Conservation (phyloP, 495 filamentous ascomycete species). For the Glarea lozoyensis region DNA sequence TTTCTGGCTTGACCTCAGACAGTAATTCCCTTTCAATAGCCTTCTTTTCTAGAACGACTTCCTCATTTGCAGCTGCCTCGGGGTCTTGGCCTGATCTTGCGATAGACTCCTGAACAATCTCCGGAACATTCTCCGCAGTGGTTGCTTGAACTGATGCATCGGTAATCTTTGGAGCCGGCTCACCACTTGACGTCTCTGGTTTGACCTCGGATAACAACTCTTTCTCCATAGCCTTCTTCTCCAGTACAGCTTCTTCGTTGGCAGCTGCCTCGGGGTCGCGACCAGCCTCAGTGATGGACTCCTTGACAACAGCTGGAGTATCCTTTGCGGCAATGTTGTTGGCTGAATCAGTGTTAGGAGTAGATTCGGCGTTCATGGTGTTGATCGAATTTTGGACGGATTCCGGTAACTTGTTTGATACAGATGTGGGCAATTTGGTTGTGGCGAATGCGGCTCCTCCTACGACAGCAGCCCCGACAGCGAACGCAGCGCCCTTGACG, state of each 20-base stretch:
- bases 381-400: constrained; percentile 15
- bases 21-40: constrained; percentile 63
- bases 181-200: constrained; percentile 36
- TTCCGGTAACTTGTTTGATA: constrained; percentile 7
- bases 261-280: constrained; percentile 61
- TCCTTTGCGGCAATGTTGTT: constrained; percentile 34
- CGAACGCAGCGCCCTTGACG: constrained; percentile 26
- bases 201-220: constrained; percentile 49
- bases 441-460: constrained; percentile 28
- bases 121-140: constrained; percentile 49
- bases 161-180: constrained; percentile 11
- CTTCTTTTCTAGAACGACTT: constrained; percentile 69
- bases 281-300: constrained; percentile 58
- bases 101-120: constrained; percentile 65
- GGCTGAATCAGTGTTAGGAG: no score
- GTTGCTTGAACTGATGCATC: not conserved
- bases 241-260: constrained; percentile 56
- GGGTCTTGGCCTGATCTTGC: constrained; percentile 51
- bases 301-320: constrained; percentile 65
- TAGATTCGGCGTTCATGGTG: constrained; percentile 7
- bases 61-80: constrained; percentile 60
- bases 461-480: constrained; percentile 33
- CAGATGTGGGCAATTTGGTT: constrained; percentile 17
- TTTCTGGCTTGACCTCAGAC: constrained; percentile 36
- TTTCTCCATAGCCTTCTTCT: constrained; percentile 69